Conservation (phyloP, 768 basidiomycete genomes). For the Termitomyces sp. region DNA sequence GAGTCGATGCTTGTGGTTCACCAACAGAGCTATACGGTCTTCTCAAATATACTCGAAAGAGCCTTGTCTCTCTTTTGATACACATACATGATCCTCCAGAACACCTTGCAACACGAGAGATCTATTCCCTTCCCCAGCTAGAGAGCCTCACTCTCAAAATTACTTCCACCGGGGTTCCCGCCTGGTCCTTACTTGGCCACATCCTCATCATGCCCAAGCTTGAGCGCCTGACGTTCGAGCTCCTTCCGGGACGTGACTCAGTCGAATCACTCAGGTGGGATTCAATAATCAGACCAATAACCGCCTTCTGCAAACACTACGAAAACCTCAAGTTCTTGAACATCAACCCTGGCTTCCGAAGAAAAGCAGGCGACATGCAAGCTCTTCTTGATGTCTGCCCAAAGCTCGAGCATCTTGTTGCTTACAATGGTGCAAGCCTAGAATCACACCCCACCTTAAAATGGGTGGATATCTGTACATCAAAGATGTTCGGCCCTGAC, state of each 20-base stretch:
- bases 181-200: not conserved
- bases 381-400: conserved; percentile 3
- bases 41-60: conserved; percentile 1
- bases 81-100: conserved; percentile 1
- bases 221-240: conserved; percentile 3
- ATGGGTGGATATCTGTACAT: conserved; percentile 8
- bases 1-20: not conserved
- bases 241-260: not conserved
- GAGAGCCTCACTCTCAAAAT: conserved; percentile 8
- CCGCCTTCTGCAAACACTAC: conserved; percentile 2
- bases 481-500: not conserved
- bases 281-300: not conserved
- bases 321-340: conserved; percentile 2
- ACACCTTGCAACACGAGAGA: not conserved
- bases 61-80: conserved; percentile 4
- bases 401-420: conserved; percentile 8
- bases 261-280: not conserved
- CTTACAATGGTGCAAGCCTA: not conserved
- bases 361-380: not conserved
- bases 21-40: not conserved
- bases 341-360: conserved; percentile 4
- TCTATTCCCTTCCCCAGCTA: conserved; percentile 3
- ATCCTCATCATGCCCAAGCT: conserved; percentile 6
- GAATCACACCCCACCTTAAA: conserved; percentile 5
- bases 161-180: not conserved